Conservation (phyloP, 805 yeast species). For the Yamadazyma sp. region DNA sequence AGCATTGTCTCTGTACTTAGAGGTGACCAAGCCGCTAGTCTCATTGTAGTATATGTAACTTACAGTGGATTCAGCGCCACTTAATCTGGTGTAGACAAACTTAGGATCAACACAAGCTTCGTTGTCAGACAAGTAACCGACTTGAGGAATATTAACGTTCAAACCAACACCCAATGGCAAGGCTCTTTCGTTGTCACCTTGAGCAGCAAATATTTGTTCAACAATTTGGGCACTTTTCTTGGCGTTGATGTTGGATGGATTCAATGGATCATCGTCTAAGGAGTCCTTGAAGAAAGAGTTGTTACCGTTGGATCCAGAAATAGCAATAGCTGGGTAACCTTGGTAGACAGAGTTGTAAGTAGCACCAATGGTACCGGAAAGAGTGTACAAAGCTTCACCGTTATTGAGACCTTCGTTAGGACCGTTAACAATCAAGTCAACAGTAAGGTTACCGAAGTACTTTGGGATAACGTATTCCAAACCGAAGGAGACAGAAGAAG, state of each 20-base stretch:
- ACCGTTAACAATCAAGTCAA: conserved; percentile 52
- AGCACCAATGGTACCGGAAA: conserved; percentile 56
- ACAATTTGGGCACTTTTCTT: conserved; percentile 40
- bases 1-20: conserved; percentile 12
- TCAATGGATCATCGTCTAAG: conserved; percentile 39
- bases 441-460: conserved; percentile 40
- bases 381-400: conserved; percentile 39
- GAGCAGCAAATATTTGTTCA: conserved; percentile 33
- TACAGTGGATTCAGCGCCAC: conserved; percentile 40
- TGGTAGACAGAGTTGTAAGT: conserved; percentile 48
- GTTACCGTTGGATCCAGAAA: conserved; percentile 50
- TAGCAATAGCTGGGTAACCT: conserved; percentile 50
- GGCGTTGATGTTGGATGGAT: conserved; percentile 47
- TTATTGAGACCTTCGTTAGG: conserved; percentile 54
- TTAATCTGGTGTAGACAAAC: conserved; percentile 45
- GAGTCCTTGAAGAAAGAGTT: conserved; percentile 50
- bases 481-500: conserved; percentile 51
- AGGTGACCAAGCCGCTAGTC: conserved; percentile 30
- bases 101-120: conserved; percentile 46
- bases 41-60: conserved; percentile 38
- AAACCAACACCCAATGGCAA: conserved; percentile 48
- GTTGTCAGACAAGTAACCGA: conserved; percentile 31
- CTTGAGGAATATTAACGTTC: conserved; percentile 50
- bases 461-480: conserved; percentile 48
- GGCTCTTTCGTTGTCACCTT: conserved; percentile 36